Base-by-base conservation (phyloP, 1,139 yeast genomes). In the Tardiomyces depauwii region DNA sequence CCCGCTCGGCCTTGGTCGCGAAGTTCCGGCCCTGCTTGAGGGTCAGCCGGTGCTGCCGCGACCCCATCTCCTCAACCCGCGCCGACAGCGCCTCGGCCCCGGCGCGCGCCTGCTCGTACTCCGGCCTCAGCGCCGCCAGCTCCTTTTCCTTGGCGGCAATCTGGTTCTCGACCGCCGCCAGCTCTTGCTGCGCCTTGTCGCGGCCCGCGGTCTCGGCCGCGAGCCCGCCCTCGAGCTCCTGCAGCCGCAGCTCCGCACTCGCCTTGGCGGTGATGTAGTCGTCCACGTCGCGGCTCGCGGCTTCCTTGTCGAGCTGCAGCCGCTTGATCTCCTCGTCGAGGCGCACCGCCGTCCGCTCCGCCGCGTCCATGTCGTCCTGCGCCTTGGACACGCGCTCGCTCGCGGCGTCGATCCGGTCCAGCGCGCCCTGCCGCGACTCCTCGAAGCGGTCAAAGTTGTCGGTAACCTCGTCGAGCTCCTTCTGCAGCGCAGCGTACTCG, bases 1-100 rank as follows among this genome's bases (percentile, higher is more conserved):
- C 83, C 53, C 96, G 74, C 50, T 84, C 82, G 3, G 65, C 59
- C 51, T 74, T 72, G 11, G 74, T 64, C 1, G 63, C 54, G 55
- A 86, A 88, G 53, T 77, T 77, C 47, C 91, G 75, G 42, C 83
- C 87, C 55, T 82, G 86, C 57, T 88, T 89, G 12, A 87, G 71
- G 47, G 83, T 76, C 10, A 89, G 64, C 9, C 79, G 73, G 52
- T 85, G 71, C 60, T 83, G 88, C 36, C 68, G 71, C 2, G 78
- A 69, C 45, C 72, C 72, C 40, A 78, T 59, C 14, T 70, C 68
- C 2, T 67, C 58, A 36, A 83, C 63, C 42, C 68, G 60, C 1
- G 60, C 53, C 49, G 75, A 75, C 13, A 88, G 64, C 9, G 80
- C 73, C 52, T 86, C 71, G 60, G 82, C 88, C 36, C 68, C 71